A percentile compares a stretch with the other conserved stretches of the same genome.
Conservation (phyloP, 768 basidiomycete species). For the Dendrothele bispora region DNA sequence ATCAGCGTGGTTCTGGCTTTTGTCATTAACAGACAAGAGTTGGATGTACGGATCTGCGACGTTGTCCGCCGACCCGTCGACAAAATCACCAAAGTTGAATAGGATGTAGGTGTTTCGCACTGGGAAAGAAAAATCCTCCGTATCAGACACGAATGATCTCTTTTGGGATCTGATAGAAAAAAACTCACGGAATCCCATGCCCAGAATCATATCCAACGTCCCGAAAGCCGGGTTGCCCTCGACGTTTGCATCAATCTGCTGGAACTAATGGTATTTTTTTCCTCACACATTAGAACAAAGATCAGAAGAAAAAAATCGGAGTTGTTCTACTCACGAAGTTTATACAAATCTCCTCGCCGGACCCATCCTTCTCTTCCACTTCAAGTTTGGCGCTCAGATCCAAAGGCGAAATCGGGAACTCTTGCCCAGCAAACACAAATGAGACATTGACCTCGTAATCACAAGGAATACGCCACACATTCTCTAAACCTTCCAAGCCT, state of each 20-base stretch:
- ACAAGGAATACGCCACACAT: constrained; percentile 21
- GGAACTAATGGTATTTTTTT: too few relatives aligned
- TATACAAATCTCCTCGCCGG: constrained; percentile 9
- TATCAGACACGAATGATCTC: not conserved
- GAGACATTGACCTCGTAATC: constrained; percentile 20
- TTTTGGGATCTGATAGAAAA: too few relatives aligned
- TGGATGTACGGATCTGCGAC: constrained; percentile 20
- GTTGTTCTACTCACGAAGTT: constrained; percentile 10
- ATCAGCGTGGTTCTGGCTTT: constrained; percentile 14
- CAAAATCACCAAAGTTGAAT: constrained; percentile 24
- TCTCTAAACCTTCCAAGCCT: too few relatives aligned
- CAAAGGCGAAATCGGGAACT: constrained; percentile 21
- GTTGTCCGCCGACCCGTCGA: constrained; percentile 13
- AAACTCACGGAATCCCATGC: constrained; percentile 12
- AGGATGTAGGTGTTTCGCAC: constrained; percentile 21
- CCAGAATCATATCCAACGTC: constrained; percentile 11
- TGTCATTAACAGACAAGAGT: constrained; percentile 16
- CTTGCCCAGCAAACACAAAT: constrained; percentile 17
- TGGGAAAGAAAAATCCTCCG: not conserved
- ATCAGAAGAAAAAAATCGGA: too few relatives aligned
- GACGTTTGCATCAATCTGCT: not conserved
- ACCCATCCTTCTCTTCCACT: not conserved
- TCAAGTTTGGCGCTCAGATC: constrained; percentile 11
- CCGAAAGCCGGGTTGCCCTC: not conserved
- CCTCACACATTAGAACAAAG: too few relatives aligned